Evolutionary conservation across 116 monocot genomes (phyloP), one percentile per base, ranked within the genome.

Genomic region (Papilionanthe hybrid): DNA sequence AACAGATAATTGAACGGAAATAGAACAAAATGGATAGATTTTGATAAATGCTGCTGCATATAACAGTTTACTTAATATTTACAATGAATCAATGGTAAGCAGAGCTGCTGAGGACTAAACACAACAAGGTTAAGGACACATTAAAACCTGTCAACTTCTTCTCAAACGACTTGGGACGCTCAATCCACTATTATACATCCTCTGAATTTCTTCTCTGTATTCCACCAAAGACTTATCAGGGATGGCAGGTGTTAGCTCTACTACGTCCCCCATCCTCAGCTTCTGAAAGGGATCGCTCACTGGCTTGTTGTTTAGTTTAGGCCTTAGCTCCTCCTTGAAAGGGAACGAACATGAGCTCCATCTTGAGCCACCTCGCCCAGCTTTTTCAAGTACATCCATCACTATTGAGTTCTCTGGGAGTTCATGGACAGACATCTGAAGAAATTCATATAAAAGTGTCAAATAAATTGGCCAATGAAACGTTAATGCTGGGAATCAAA

Each of bases 341-440:
- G 94, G 88, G 75, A 93, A 90, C 37, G 86, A 84, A 86, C 83
- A 87, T 7, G 77, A 53, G 41, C 55, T 65, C 81, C 94, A 89
- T 74, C 82, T 83, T 1, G 88, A 83, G 75, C 90, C 88, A 42
- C 83, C 83, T 45, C 82, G 75, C 12, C 89, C 88, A 15, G 83
- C 79, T 67, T 90, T 81, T 79, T 92, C 92, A 69, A 92, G 68
- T 27, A 97, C 57, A 83, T 97, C 88, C 79, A 66, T 83, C 18
- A 97, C 78, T 12, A 92, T 97, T 2, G 94, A 94, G 81, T 97
- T 92, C 4, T 88, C 84, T 15, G 88, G 89, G 41, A 92, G 84
- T 66, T 97, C 97, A 29, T 94, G 94, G 42, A 97, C 94, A 10
- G 94, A 92, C 94, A 97, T 94, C 97, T 97, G 92, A 60, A 73